A percentile compares a stretch with the other conserved stretches of the same genome.
Conservation (phyloP, 2,329 filamentous ascomycete species). For the Apiospora arundinis region DNA sequence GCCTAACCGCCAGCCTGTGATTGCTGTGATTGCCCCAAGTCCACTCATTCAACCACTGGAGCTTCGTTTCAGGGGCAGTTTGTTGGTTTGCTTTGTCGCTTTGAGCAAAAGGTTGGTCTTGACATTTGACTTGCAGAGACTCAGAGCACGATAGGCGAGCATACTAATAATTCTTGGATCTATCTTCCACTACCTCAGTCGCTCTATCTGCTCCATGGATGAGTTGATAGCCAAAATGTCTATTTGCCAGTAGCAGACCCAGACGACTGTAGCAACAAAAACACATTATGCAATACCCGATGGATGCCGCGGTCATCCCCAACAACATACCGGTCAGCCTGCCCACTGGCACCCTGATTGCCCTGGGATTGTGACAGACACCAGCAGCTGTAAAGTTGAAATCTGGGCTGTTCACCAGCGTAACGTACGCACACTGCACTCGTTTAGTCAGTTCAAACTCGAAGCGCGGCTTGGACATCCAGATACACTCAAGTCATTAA, state of each 20-base stretch:
- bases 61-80: background rate
- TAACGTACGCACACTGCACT: background rate
- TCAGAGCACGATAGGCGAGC: background rate
- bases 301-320: background rate
- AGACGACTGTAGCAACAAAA: background rate
- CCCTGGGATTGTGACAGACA: background rate
- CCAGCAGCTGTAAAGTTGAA: background rate
- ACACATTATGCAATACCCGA: background rate
- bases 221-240: background rate
- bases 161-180: background rate
- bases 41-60: background rate
- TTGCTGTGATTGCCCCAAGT: constrained; percentile 7
- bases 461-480: background rate
- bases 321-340: background rate
- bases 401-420: background rate
- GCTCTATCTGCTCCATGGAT: background rate
- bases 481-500: background rate
- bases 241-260: background rate
- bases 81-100: background rate
- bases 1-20: constrained; percentile 16
- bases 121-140: background rate
- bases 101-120: background rate
- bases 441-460: background rate
- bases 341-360: background rate
- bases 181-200: background rate